Base-by-base conservation (phyloP, 148 eudicot species). In the Amaranthus cruentus region DNA sequence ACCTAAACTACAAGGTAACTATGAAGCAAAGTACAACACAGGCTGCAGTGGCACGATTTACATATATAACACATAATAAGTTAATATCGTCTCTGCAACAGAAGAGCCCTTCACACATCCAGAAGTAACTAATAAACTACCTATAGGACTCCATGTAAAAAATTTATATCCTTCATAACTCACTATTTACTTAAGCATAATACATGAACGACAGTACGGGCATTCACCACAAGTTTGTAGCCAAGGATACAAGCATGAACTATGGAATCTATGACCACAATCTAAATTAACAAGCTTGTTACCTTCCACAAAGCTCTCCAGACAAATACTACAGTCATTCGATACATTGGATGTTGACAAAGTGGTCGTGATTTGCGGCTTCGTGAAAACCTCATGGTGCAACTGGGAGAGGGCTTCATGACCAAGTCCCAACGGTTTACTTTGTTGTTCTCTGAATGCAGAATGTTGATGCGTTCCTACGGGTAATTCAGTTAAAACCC, bases 201-300 rank as follows among this genome's bases (percentile, higher is more conserved):
- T 77, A 73, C 59, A 82, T 66, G 84, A 73, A 68, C 97, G 86
- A 74, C 96, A 91, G 56, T 85, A 82, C 0, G 98, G 96, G 83
- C 98, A 94, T 75, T 84, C 90, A 15, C 92, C 92, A 69, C 96
- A 94, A 66, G 76, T 80, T 75, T 84, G 80, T 18, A 91, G 74
- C 98, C 97, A 94, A 3, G 93, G 98, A 71, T 76, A 81, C 88
- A 89, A 84, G 85, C 98, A 94, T 55, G 62, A 57, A 14, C 79
- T 73, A 71, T 94, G 98, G 65, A 85, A 91, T 73, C 84, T 88
- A 77, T 94, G 98, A 4, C 75, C 80, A 62, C 97, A 94, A 14
- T 79, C 80, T 62, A 94, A 77, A 50, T 85, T 69, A 60, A 81
- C 54, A 47, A 94, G 89, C 76, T 84, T 79, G 55, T 88, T 88